Conservation (phyloP, 2,329 filamentous ascomycete genomes). For the Epichloe gansuensis region DNA sequence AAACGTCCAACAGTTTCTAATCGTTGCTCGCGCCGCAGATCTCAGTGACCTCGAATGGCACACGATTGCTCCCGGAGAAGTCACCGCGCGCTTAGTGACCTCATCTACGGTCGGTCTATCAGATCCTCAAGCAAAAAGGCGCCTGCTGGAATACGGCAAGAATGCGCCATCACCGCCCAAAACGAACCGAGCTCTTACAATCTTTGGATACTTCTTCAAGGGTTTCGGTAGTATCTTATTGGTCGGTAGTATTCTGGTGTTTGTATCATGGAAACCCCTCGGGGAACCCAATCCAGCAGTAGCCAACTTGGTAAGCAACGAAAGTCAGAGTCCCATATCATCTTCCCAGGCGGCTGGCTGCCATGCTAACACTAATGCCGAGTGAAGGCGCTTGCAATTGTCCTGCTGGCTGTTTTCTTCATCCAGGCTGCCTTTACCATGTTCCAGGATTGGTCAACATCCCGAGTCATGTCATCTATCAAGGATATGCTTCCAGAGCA, state of each 20-base stretch:
- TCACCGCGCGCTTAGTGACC: slow-evolving; percentile 46
- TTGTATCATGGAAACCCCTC: slow-evolving; percentile 65
- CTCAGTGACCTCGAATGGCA: slow-evolving; percentile 59
- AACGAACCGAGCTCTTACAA: slow-evolving; percentile 43
- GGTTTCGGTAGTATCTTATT: slow-evolving; percentile 65
- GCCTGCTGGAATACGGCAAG: slow-evolving; percentile 47
- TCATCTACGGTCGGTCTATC: slow-evolving; percentile 48
- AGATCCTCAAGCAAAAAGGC: slow-evolving; percentile 39
- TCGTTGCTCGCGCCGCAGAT: slow-evolving; percentile 25
- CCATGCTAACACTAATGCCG: background rate
- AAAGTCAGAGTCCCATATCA: background rate
- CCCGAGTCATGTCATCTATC: slow-evolving; percentile 67
- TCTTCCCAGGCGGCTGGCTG: too few relatives aligned
- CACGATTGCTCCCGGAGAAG: slow-evolving; percentile 41
- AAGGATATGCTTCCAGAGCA: slow-evolving; percentile 69
- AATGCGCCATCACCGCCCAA: slow-evolving; percentile 57
- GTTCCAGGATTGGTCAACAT: slow-evolving; percentile 66
- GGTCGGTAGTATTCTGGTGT: slow-evolving; percentile 57
- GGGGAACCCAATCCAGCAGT: slow-evolving; percentile 51
- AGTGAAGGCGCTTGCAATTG: slow-evolving; percentile 51
- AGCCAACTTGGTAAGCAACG: slow-evolving; percentile 41
- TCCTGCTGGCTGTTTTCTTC: slow-evolving; percentile 57
- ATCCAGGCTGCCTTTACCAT: slow-evolving; percentile 59
- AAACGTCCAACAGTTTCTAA: background rate
- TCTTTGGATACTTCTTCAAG: slow-evolving; percentile 62